Conservation (phyloP, 371 early-diverging fungal species). For the Mucor mucedo region DNA sequence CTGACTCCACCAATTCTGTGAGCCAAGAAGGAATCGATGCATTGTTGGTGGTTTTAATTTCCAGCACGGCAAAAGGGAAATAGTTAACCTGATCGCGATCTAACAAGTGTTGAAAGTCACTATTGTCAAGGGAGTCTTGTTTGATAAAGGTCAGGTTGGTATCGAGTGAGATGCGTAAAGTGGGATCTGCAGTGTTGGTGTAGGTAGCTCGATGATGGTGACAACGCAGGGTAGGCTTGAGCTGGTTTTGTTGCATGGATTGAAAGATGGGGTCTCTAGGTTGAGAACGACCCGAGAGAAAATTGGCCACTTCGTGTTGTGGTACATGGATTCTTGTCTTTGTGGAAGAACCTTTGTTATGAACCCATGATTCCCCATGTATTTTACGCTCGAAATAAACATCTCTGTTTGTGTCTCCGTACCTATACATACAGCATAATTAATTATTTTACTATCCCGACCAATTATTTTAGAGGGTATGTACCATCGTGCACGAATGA, state of each 20-base stretch:
- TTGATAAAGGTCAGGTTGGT: conserved; percentile 22
- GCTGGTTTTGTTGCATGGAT: conserved; percentile 12
- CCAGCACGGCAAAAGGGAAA: conserved; percentile 96
- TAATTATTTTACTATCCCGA: too few species aligned
- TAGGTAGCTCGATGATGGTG: conserved; percentile 22
- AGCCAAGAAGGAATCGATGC: conserved; percentile 89
- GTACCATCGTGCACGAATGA: conserved; percentile 22
- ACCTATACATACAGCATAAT: background rate
- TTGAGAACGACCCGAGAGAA: too few species aligned
- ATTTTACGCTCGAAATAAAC: conserved; percentile 14
- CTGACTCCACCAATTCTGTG: conserved; percentile 70
- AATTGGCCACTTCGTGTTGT: background rate
- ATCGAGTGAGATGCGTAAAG: conserved; percentile 17
- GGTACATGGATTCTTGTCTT: conserved; percentile 1
- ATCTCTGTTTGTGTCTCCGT: conserved; percentile 1
- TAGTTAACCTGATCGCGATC: conserved; percentile 49
- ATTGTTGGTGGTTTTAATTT: conserved; percentile 85
- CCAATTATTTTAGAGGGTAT: background rate
- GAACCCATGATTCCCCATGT: conserved; percentile 13
- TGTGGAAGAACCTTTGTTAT: conserved; percentile 7
- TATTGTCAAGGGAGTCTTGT: conserved; percentile 3
- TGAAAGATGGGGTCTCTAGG: background rate
- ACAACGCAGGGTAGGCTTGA: conserved; percentile 16
- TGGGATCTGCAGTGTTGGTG: background rate
- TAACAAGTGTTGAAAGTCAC: conserved; percentile 5